Evolutionary conservation across 176 grass and related monocot genomes (phyloP), one percentile per base, ranked within the genome.

Genomic region (Rhynchospora tenuis): DNA sequence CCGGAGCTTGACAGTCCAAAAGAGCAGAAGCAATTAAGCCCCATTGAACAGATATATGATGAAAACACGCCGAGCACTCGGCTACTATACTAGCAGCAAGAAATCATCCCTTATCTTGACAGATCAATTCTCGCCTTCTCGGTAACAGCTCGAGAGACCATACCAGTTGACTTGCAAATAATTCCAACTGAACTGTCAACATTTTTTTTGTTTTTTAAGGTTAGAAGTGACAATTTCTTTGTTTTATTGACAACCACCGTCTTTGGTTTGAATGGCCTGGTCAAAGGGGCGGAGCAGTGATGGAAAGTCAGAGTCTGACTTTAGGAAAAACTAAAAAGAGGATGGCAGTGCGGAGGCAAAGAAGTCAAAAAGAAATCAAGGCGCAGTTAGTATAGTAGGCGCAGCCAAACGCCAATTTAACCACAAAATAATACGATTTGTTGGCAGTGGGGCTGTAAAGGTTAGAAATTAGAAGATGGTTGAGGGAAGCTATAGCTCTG

Each of bases 281-380:
- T 73, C 69, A 73, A 50, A 48, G 13, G 44, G 44, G 69, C 17
- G 14, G 69, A 11, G 24, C 8, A 73, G 10, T 24, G 8, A 50
- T 24, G n/a, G n/a, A 48, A 73, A 50, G 69, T 73, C 69, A 73
- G 69, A 73, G 10, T 73, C 69, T 73, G 69, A 73, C 44, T 50
- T 73, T 73, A 20, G 10, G 22, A 46, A 23, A 26, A 59, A 59
- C 6, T 19, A 59, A 4, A 22, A 6, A 65, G 27, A 65, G 14
- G 26, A n/a, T 48, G 6, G 7, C n/a, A 23, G 45, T 50, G 10
- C 9, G 44, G 48, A 9, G 13, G 19, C 19, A 73, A 12, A 73
- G 3, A 50, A 73, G 69, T 73, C 69, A 73, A 48, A 47, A 73
- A 23, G 9, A 47, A 22, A 65, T 15, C 26, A 4, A 17, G 55